Conservation (phyloP, 2,329 filamentous ascomycete species). For the Coccinonectria pachysandricola region DNA sequence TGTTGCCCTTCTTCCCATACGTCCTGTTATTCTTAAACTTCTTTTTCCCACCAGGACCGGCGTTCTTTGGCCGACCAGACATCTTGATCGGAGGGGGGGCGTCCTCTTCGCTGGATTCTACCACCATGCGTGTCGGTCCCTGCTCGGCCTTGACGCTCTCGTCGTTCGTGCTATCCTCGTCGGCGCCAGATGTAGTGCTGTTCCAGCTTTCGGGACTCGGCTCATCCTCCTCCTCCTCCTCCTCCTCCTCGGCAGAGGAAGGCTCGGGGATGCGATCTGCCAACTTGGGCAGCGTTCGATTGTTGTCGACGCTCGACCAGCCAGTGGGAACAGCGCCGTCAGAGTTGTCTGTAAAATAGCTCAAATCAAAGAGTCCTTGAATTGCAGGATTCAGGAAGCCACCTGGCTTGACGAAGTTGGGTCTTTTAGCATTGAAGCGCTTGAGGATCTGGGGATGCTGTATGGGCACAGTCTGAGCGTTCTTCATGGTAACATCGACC, state of each 20-base stretch:
- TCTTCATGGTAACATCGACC: constrained; percentile 78
- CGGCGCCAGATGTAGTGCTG: constrained; percentile 37
- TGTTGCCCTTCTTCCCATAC: constrained; percentile 40
- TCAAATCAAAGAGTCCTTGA: constrained; percentile 68
- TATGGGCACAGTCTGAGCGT: constrained; percentile 20
- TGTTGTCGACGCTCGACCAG: constrained; percentile 52
- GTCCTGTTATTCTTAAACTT: constrained; percentile 36
- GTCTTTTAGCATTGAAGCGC: constrained; percentile 39
- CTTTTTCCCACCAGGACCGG: constrained; percentile 30
- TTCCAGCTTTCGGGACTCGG: constrained; percentile 38
- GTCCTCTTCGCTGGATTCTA: constrained; percentile 50
- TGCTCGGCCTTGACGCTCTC: constrained; percentile 26
- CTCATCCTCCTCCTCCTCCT: constrained; percentile 34
- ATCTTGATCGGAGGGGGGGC: constrained; percentile 3
- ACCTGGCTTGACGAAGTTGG: constrained; percentile 41
- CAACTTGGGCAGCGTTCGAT: constrained; percentile 45
- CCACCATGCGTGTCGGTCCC: constrained; percentile 43
- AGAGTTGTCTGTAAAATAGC: constrained; percentile 46
- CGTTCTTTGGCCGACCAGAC: constrained; percentile 4
- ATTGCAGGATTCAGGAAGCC: constrained; percentile 52
- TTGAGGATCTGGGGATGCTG: constrained; percentile 25
- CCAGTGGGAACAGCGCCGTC: constrained; percentile 58
- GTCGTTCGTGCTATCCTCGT: constrained; percentile 44
- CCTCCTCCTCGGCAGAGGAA: constrained; percentile 4
- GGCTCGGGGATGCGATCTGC: constrained; percentile 35